phyloP scores from a whole-genome alignment of 2,329 filamentous ascomycete species.

The Thyridium curvatum region DNA sequence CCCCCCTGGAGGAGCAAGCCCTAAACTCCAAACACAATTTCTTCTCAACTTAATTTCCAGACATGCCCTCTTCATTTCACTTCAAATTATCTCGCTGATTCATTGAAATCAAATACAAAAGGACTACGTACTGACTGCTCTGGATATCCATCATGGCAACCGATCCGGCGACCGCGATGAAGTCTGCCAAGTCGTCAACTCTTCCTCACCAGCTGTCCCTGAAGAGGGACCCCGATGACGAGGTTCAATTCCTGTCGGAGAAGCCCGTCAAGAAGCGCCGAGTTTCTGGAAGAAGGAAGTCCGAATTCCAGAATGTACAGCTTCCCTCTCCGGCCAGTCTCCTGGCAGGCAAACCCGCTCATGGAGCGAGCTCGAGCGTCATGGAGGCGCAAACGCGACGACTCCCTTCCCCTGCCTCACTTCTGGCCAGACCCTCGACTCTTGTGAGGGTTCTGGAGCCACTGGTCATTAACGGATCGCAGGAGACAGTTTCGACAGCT shows the following conservation, averaged over 20 bases:
- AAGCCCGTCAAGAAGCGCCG: conserved; percentile 10
- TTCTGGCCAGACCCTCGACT: neutral
- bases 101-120: no score
- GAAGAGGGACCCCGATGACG: conserved; percentile 10
- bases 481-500: no score
- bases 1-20: no score
- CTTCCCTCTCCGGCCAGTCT: neutral
- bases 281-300: neutral
- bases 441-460: neutral
- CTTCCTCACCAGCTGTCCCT: neutral
- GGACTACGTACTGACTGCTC: no score
- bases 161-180: no score
- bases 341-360: neutral
- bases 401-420: conserved; percentile 5
- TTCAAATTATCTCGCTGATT: no score
- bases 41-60: no score
- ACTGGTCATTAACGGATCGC: no score
- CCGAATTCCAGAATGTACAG: neutral
- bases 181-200: no score
- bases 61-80: no score
- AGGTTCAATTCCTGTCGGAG: conserved; percentile 11
- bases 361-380: neutral
- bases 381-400: neutral
- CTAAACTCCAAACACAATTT: no score
- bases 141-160: no score